Base-by-base conservation (phyloP, 1,284 basidiomycete genomes). In the Flammula alnicola region DNA sequence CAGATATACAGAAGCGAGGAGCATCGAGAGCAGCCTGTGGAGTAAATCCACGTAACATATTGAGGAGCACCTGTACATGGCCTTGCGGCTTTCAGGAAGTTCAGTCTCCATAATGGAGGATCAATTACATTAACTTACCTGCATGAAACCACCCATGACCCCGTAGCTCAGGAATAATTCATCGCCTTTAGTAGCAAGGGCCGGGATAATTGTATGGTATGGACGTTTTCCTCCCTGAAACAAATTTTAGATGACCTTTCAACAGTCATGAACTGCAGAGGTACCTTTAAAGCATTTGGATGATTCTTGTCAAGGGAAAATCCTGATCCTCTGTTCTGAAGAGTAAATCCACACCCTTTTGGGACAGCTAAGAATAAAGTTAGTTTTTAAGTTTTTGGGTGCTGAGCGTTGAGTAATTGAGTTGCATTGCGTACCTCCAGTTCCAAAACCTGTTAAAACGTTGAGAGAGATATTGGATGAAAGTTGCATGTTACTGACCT, bases 81-180 rank as follows among this genome's bases (percentile, higher is more conserved):
- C 95, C 93, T 78, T 95, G 90, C 3, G 91, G 88, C 84, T 91
- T 49, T 33, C 14, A 25, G 4, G 33, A 17, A 22, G 25, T 39
- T 30, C 17, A n/a, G n/a, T 47, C 26, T 25, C n/a, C 6, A 20
- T 19, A 30, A 6, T 11, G 23, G 17, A 12, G 20, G 43, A 44
- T 8, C 20, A 52, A 25, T 48, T 43, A 11, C 27, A 42, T 8
- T 9, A 9, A 11, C 55, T 44, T 47, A 70, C 72, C 65, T 97
- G 95, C 93, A 96, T 98, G 72, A 88, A 95, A 2, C 92, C 93
- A 48, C 92, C 93, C 94, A 96, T 96, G 12, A 96, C 93, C 41
- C 95, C 94, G 59, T 89, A 96, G 49, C 83, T 85, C 61, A 98
- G 71, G 74, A 95, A 93, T 1, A 98, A 75, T 37, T 97, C 93